These are phyloP conservation scores for Trichophaea hybrida DNA, from an alignment of 2,329 filamentous ascomycete species.

Conservation along the genomic window DNA sequence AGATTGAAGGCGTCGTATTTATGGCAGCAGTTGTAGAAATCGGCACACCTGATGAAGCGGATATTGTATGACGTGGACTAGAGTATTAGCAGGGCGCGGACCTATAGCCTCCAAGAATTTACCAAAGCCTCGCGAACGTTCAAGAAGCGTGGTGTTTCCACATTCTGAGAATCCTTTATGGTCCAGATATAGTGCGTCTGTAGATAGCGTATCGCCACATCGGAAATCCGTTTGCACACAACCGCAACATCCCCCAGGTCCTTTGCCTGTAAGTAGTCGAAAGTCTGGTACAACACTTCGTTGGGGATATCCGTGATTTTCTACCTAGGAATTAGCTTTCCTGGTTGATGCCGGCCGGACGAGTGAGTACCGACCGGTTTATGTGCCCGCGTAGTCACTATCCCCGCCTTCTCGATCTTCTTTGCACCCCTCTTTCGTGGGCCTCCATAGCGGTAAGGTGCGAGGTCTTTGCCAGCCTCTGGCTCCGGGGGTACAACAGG, in stretches of 20 bases:
- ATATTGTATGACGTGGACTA: neutral
- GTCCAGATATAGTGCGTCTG: constrained; percentile 3
- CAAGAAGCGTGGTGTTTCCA: constrained; percentile 3
- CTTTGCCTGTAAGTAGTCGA: neutral
- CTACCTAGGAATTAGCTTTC: neutral
- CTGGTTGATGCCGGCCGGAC: neutral
- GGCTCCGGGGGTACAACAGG: constrained; percentile 10
- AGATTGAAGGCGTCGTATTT: neutral
- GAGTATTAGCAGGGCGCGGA: neutral
- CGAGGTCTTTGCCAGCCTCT: neutral
- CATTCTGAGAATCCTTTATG: constrained; percentile 1
- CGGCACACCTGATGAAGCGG: constrained; percentile 1
- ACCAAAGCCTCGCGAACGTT: constrained; percentile 2
- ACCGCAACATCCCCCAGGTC: constrained; percentile 1
- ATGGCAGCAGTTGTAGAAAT: neutral
- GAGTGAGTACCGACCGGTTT: neutral
- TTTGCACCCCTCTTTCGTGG: constrained; percentile 4
- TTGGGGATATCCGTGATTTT: constrained; percentile 1
- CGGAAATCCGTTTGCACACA: constrained; percentile 2
- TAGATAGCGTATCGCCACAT: constrained; percentile 1
- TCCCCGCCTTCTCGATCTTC: neutral
- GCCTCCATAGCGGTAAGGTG: constrained; percentile 6
- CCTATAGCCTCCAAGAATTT: neutral
- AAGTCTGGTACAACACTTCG: constrained; percentile 4
- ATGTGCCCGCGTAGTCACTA: neutral